Evolutionary conservation across 148 eudicot genomes (phyloP).

Genomic region (Gaultheria prostrata): DNA sequence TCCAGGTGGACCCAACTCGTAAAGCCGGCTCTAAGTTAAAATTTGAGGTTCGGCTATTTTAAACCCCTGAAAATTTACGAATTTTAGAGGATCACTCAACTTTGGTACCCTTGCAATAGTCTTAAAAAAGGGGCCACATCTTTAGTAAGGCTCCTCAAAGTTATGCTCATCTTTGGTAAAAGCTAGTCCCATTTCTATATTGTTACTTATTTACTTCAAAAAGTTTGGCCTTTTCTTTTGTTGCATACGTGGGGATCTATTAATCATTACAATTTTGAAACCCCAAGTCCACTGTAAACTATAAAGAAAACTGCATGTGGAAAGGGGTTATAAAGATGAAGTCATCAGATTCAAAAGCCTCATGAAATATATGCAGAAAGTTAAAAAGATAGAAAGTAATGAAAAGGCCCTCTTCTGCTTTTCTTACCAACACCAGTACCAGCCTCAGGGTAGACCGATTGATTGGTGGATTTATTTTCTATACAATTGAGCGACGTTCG

Average conservation of each 20-base stretch:
- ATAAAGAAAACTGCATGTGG: background rate
- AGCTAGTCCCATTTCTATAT: background rate
- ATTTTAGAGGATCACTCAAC: no score
- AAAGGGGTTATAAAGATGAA: background rate
- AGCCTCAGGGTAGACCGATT: no score
- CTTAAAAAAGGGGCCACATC: no score
- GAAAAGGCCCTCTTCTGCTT: background rate
- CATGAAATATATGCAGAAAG: slow-evolving; percentile 13
- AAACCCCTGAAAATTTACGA: no score
- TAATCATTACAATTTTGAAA: slow-evolving; percentile 5
- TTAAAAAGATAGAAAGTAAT: background rate
- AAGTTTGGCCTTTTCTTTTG: slow-evolving; percentile 9
- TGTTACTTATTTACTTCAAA: background rate
- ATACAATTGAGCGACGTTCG: no score
- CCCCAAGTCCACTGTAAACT: background rate
- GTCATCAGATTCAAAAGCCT: background rate
- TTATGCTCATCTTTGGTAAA: no score
- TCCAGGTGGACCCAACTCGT: background rate
- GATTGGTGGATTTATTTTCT: no score
- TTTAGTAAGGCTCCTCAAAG: no score
- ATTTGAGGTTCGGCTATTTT: no score
- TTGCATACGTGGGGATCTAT: slow-evolving; percentile 15
- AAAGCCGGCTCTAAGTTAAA: background rate
- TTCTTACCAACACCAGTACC: background rate
- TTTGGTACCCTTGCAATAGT: no score